phyloP scores from a whole-genome alignment of 2,329 filamentous ascomycete genomes.

The Diaporthe citriasiana region DNA sequence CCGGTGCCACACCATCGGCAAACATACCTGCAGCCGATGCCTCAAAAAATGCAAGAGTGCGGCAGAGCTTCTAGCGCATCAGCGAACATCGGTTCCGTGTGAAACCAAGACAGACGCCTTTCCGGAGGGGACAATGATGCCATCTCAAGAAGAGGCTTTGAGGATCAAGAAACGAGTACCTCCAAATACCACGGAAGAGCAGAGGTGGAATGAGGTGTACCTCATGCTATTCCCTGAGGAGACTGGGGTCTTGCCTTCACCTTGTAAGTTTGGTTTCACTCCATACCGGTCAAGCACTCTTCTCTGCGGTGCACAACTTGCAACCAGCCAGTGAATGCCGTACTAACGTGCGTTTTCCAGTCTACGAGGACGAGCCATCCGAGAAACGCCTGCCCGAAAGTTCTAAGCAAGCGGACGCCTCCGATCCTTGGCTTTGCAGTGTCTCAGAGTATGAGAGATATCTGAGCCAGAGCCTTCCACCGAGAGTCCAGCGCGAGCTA shows the following conservation, averaged over 20 bases:
- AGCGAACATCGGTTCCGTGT: conserved; percentile 40
- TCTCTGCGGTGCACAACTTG: background rate
- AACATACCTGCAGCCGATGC: conserved; percentile 43
- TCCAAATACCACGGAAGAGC: conserved; percentile 42
- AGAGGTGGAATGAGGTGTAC: conserved; percentile 42
- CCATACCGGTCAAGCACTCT: too few species aligned
- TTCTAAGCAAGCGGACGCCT: background rate
- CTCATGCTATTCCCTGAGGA: conserved; percentile 39
- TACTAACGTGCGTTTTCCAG: conserved; percentile 10
- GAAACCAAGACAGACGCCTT: conserved; percentile 42
- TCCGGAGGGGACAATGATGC: conserved; percentile 42
- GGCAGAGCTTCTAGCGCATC: conserved; percentile 40
- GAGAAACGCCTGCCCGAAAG: background rate
- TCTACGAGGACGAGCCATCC: conserved; percentile 38
- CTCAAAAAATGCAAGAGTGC: conserved; percentile 42
- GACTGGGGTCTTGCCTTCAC: conserved; percentile 36
- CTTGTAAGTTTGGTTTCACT: conserved; percentile 33
- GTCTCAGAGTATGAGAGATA: conserved; percentile 42
- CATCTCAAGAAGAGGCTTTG: conserved; percentile 40
- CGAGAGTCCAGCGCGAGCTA: conserved; percentile 41
- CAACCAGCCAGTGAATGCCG: too few species aligned
- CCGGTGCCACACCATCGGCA: conserved; percentile 43
- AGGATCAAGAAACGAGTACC: conserved; percentile 42
- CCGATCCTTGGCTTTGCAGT: conserved; percentile 39
- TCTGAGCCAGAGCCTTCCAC: conserved; percentile 38